Evolutionary conservation across 495 filamentous ascomycete genomes (phyloP).

Genomic region (Penicillium pulvis): DNA sequence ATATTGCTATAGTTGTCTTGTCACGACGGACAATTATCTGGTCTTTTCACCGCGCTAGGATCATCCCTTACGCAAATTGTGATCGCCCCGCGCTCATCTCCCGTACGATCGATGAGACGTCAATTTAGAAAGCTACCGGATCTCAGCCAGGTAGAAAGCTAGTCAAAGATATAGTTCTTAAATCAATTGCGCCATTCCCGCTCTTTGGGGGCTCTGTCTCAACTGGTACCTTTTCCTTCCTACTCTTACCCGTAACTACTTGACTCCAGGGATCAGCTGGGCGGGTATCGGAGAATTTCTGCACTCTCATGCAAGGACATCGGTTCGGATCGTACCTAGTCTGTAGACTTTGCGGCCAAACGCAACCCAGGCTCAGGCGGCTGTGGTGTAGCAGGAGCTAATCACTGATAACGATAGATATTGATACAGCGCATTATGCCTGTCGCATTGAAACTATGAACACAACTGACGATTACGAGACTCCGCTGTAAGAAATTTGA

Average conservation of each 20-base stretch:
- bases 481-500: no score
- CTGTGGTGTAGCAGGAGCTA: conserved; percentile 19
- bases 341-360: neutral
- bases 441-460: no score
- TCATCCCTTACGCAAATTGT: neutral
- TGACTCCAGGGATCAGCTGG: conserved; percentile 1
- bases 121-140: no score
- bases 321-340: neutral
- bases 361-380: neutral
- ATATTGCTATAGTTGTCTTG: no score
- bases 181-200: no score
- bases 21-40: no score
- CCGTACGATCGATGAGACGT: neutral
- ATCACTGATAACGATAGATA: neutral
- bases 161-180: no score
- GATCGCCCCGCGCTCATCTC: neutral
- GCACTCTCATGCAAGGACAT: conserved; percentile 10
- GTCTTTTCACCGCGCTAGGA: neutral
- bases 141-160: no score
- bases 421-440: no score
- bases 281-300: conserved; percentile 9
- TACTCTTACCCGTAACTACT: neutral
- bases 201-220: neutral
- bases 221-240: neutral
- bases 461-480: no score